A percentile compares a stretch with the other conserved stretches of the same genome.
These are phyloP conservation scores for Oryza meyeriana DNA, from an alignment of 176 grass and related monocot genomes.

Conservation along the genomic window DNA sequence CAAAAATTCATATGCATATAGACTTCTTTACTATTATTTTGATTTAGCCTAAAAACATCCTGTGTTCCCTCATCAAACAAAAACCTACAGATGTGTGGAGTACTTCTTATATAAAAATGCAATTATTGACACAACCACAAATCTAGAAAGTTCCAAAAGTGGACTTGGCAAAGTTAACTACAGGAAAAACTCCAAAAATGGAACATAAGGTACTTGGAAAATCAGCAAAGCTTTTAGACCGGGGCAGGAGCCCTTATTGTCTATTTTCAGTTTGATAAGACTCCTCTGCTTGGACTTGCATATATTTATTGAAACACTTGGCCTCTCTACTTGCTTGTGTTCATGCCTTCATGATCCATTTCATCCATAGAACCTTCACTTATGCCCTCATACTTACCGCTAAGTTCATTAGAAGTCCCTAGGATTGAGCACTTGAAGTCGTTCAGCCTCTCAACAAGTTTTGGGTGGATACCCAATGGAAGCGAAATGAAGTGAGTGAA, in stretches of 20 bases:
- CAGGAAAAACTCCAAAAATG: conserved; percentile 17
- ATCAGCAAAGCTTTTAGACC: conserved; percentile 25
- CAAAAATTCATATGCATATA: neutral
- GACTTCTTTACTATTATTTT: neutral
- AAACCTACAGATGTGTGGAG: neutral
- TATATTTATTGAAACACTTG: conserved; percentile 31
- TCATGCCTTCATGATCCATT: conserved; percentile 27
- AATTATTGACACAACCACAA: neutral
- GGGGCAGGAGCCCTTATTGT: conserved; percentile 9
- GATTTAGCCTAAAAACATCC: neutral
- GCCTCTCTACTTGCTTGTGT: conserved; percentile 24
- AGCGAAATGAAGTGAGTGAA: conserved; percentile 91
- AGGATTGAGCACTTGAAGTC: conserved; percentile 73
- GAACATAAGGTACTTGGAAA: conserved; percentile 28
- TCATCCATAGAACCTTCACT: conserved; percentile 47
- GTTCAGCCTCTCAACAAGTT: conserved; percentile 60
- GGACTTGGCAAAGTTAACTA: neutral
- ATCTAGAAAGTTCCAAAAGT: neutral
- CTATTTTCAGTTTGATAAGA: conserved; percentile 35
- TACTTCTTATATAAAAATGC: too few species aligned
- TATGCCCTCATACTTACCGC: conserved; percentile 31
- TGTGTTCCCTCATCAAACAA: neutral
- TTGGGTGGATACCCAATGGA: conserved; percentile 70
- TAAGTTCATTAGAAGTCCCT: conserved; percentile 34
- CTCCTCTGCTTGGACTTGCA: conserved; percentile 45